Base-by-base conservation (phyloP, 2,329 filamentous ascomycete species). In the Aspergillus phoenicis region DNA sequence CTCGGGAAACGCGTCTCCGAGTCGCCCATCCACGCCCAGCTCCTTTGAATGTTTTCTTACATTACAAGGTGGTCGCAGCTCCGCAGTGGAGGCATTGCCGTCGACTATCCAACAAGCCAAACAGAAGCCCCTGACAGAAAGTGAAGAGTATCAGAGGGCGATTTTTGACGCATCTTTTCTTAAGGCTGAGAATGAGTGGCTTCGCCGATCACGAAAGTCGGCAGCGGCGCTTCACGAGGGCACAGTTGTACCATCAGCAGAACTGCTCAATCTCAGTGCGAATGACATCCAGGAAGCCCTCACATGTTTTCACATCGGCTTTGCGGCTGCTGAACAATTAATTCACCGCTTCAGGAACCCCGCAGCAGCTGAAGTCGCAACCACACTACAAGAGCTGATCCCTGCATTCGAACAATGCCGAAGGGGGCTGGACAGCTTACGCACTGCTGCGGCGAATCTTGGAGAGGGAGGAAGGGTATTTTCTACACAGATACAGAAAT, bases 11-110 rank as follows among this genome's bases (percentile, higher is more conserved):
- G 7, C 7, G 7, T 28, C 26, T 28, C 52, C 20, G 6, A 54
- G 22, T 41, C 20, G 20, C 8, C 36, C 20, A 22, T 36, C 10
- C 10, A 54, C 10, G 26, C 20, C 10, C 4, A 54, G 52, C 24
- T 54, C 10, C 11, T 54, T 54, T 41, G 36, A 54, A 54, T 54
- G 22, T 26, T 41, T 39, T 15, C 11, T 54, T 20, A 39, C 13
- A 24, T 33, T 54, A n/a, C 52, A 41, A 26, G 33, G 52, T 15
- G 52, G 52, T 54, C 20, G 22, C 6, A 54, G 20, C 52, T 54
- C 33, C 7, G 20, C 20, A 20, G 4, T 39, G 15, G 20, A 54
- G 13, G 4, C 26, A 8, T 41, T 39, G 4, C 20, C 20, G 3
- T 41, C 8, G 13, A 41, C 11, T 26, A 30, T 54, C n/a, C 5